Percentiles rank a stretch among this genome's conserved stretches.
Conservation (phyloP, 2,329 filamentous ascomycete genomes). For the Coniochaeta ligniaria region DNA sequence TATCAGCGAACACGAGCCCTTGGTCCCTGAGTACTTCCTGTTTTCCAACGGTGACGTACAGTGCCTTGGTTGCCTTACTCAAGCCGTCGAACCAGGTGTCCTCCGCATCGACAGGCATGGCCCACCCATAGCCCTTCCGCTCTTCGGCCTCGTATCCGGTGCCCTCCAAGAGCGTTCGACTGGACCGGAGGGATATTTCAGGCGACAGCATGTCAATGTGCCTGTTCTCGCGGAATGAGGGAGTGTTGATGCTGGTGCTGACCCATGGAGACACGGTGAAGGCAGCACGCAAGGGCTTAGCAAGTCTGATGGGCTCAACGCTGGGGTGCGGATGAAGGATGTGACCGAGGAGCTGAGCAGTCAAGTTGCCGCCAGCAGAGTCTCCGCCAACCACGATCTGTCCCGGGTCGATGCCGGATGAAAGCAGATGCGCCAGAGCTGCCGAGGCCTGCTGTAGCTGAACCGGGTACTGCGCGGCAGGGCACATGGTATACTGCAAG, state of each 20-base stretch:
- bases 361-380: slow-evolving; percentile 28
- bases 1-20: slow-evolving; percentile 15
- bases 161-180: slow-evolving; percentile 6
- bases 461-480: slow-evolving; percentile 19
- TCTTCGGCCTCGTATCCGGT: slow-evolving; percentile 8
- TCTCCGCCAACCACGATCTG: slow-evolving; percentile 28
- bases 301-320: slow-evolving; percentile 13
- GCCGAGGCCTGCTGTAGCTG: slow-evolving; percentile 24
- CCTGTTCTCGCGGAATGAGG: slow-evolving; percentile 18
- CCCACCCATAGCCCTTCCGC: slow-evolving; percentile 14
- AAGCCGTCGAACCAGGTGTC: slow-evolving; percentile 20
- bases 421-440: slow-evolving; percentile 22
- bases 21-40: slow-evolving; percentile 24
- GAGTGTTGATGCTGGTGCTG: slow-evolving; percentile 10
- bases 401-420: slow-evolving; percentile 17
- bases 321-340: slow-evolving; percentile 21
- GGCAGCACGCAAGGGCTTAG: slow-evolving; percentile 20
- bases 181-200: slow-evolving; percentile 5
- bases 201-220: slow-evolving; percentile 25
- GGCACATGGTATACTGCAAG: slow-evolving; percentile 26
- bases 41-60: slow-evolving; percentile 25
- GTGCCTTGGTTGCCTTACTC: slow-evolving; percentile 8
- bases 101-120: slow-evolving; percentile 18
- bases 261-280: slow-evolving; percentile 27
- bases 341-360: slow-evolving; percentile 23